Evolutionary conservation across 208 protist genomes (phyloP), one percentile per base, ranked within the genome.

Genomic region (Vickermania ingenoplastis): DNA sequence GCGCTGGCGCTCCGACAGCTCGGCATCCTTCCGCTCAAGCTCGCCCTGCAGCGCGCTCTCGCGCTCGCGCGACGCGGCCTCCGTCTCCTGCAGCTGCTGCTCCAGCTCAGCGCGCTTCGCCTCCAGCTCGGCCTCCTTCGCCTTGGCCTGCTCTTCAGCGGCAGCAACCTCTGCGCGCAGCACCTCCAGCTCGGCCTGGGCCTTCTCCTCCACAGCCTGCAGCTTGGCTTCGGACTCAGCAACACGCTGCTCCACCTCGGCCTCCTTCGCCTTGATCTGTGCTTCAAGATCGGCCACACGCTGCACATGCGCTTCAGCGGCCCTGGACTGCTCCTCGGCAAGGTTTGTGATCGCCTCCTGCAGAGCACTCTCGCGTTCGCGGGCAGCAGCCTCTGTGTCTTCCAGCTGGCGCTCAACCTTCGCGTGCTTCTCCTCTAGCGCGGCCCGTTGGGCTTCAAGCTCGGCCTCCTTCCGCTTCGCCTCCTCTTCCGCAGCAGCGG

Each of bases 371-470:
- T n/a, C n/a, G 36, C 36, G 36, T 7, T 45, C 36, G 36, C 36
- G 36, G 7, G 11, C 36, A 45, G 36, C 36, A 17, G 11, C 36
- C 17, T 45, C 36, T 45, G 7, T 45, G 36, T 17, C 36, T 45
- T 17, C 11, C 7, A n/a, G 17, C 11, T 17, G 17, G 36, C 36
- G 36, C 36, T 45, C 11, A 45, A 17, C 36, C 36, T 45, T 45
- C 36, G 7, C 36, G 17, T 45, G 36, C 36, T 45, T 17, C 36
- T 45, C 36, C 50, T 85, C 75, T 22, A 73, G 61, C 57, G 76
- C 77, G 54, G 41, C 71, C 23, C 41, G 30, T 36, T 78, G 71
- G 28, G 68, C 60, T 13, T 69, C 27, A 21, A 68, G 36, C 26
- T 65, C 66, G n/a, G 41, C 1, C 29, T 67, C 52, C 31, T 50